Base-by-base conservation (phyloP, 2,329 filamentous ascomycete species). In the Calonectria naviculata region DNA sequence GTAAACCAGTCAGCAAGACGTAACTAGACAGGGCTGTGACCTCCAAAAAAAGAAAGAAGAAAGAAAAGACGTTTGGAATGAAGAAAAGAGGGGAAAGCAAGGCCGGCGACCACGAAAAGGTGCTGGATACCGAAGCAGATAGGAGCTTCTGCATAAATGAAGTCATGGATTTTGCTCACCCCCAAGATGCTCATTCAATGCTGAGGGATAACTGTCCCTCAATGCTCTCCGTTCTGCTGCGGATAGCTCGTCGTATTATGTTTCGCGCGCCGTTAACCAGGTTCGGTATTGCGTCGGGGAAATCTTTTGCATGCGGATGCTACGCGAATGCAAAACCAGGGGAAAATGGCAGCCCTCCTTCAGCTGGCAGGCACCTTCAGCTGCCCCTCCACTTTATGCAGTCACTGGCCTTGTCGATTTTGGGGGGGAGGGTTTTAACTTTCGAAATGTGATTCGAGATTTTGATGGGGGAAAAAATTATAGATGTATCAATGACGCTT, bases 291-390 rank as follows among this genome's bases (percentile, higher is more conserved):
- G 56, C 38, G 56, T 61, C 56, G 56, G 36, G 9, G 56, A 61
- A 61, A 42, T 61, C 52, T 31, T 9, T 21, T 61, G 56, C 56
- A 61, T 42, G 24, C 26, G 56, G 36, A 31, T 31, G 56, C 21
- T 61, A 29, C 36, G 56, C 56, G 21, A 36, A 61, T 61, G 56
- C 56, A 44, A 61, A 41, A 19, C 38, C 38, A 61, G 56, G 56
- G 56, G 56, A 31, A 61, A 61, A 44, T 61, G 26, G 34, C 13
- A 38, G 34, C 52, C 52, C 52, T 58, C 31, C 52, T 56, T 65
- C 63, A 54, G 63, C 63, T 54, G 63, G n/a, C n/a, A n/a, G n/a
- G n/a, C n/a, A n/a, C n/a, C n/a, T 56, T 65, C 63, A 54, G 63
- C 63, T 54, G 63, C 63, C 63, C 63, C 63, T 65, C 63, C 52